Evolutionary conservation across 805 yeast species (phyloP).

Genomic region (Metschnikowia cerradonensis): DNA sequence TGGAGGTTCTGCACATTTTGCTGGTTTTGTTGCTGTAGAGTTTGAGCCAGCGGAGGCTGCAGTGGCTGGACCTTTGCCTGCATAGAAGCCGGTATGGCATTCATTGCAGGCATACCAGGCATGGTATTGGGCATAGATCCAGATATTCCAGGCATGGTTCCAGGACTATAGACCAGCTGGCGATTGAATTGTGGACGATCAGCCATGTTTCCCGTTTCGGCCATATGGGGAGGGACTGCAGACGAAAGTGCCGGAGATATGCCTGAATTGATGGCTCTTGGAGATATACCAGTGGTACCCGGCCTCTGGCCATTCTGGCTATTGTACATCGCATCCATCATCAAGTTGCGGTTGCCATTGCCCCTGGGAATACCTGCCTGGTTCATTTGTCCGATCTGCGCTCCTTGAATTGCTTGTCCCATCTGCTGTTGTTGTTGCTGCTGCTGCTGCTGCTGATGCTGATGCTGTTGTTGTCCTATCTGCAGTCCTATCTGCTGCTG

Average conservation of each 20-base stretch:
- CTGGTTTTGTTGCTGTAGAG: slow-evolving; percentile 9
- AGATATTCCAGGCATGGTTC: slow-evolving; percentile 1
- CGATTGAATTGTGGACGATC: slow-evolving; percentile 2
- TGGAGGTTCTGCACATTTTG: slow-evolving; percentile 5
- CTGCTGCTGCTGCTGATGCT: not conserved
- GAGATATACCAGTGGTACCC: not conserved
- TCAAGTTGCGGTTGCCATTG: slow-evolving; percentile 7
- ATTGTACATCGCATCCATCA: slow-evolving; percentile 2
- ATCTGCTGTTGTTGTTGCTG: not conserved
- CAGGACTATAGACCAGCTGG: slow-evolving; percentile 5
- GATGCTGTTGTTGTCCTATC: not conserved
- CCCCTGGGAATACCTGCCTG: slow-evolving; percentile 5
- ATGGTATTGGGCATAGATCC: too few species aligned
- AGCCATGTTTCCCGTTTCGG: not conserved
- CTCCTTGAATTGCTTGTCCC: not conserved
- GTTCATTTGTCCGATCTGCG: not conserved
- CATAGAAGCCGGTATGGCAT: not conserved
- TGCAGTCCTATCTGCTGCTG: not conserved
- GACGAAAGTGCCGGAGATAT: not conserved
- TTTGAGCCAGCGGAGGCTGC: not conserved
- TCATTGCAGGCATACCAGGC: too few species aligned
- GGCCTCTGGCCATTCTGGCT: slow-evolving; percentile 1
- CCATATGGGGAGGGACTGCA: slow-evolving; percentile 2
- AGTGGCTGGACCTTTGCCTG: slow-evolving; percentile 7
- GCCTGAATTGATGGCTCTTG: not conserved